Evolutionary conservation across 192 early-diverging fungal species (phyloP), one percentile per base, ranked within the genome.

Genomic region (Rhizophagus sp.): DNA sequence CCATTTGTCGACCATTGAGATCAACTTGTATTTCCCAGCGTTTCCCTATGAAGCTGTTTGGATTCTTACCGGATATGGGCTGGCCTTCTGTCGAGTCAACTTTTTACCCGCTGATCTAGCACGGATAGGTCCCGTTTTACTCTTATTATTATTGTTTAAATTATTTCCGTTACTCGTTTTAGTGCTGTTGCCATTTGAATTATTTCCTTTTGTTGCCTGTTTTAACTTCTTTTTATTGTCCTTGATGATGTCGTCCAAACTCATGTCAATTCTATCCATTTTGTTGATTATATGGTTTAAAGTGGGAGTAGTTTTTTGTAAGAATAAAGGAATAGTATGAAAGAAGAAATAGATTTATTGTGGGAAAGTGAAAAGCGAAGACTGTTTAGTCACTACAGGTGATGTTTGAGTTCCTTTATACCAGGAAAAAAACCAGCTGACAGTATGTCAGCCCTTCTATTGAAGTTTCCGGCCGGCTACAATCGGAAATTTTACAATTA

Each of bases 191-290:
- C 17, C 25, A 24, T 71, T 79, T 25, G 52, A 19, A 44, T 27
- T 47, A 36, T 33, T 24, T n/a, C n/a, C n/a, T 8, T 66, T 70
- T 39, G 27, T 11, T 61, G 30, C 22, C 30, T 64, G 74, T n/a
- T 76, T 76, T 50, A 6, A 27, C 13, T 80, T 80, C 30, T 84
- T 78, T 66, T 84, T 84, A 30, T 66, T 67, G 25, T 79, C 36
- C 80, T 85, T 85, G 74, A 85, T 83, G 57, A 85, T 82, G 79
- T 85, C 84, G 61, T 85, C 84, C 44, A 85, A 79, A 34, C 83
- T 82, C 39, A 79, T 77, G 64, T 85, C 84, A 50, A 85, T 61
- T 39, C 61, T 50, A 79, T 85, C 84, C 82, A 85, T 83, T 44
- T 50, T 72, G 17, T 19, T n/a, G 52, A 57, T 57, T 57, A 57